phyloP scores from a whole-genome alignment of 352 stramenopile species.

The Phytophthora macrochlamydospora region DNA sequence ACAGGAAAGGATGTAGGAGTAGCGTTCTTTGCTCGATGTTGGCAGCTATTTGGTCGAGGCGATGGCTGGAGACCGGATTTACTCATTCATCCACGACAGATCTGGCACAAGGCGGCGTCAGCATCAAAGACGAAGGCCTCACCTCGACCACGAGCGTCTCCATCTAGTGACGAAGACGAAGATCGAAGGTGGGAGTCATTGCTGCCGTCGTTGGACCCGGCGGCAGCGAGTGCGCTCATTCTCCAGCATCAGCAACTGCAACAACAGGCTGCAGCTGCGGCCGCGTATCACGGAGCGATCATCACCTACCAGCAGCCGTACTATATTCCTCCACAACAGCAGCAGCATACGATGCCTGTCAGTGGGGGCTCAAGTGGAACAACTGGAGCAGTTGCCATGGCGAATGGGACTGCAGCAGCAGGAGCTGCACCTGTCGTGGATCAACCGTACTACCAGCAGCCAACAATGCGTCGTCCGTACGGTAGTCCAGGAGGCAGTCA shows the following conservation, averaged over 20 bases:
- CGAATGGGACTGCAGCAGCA: slow-evolving; percentile 16
- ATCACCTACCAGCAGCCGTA: slow-evolving; percentile 41
- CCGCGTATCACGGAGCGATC: slow-evolving; percentile 32
- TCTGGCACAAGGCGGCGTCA: slow-evolving; percentile 56
- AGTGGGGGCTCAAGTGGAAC: not conserved
- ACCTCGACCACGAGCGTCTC: slow-evolving; percentile 16
- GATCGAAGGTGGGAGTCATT: slow-evolving; percentile 44
- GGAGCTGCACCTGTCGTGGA: slow-evolving; percentile 9
- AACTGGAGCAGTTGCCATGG: slow-evolving; percentile 7
- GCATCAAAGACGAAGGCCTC: slow-evolving; percentile 22
- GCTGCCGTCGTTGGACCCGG: slow-evolving; percentile 32
- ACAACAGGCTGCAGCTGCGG: slow-evolving; percentile 31
- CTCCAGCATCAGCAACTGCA: slow-evolving; percentile 44
- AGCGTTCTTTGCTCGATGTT: slow-evolving; percentile 63
- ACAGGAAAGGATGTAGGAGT: slow-evolving; percentile 35
- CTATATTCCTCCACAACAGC: slow-evolving; percentile 24
- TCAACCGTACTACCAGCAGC: slow-evolving; percentile 15
- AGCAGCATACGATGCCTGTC: slow-evolving; percentile 16
- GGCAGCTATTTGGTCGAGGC: slow-evolving; percentile 68
- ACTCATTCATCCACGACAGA: slow-evolving; percentile 77
- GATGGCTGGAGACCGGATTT: slow-evolving; percentile 83
- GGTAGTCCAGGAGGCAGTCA: slow-evolving; percentile 21
- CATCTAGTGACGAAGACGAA: slow-evolving; percentile 34
- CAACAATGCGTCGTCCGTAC: slow-evolving; percentile 20
- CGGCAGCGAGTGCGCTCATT: slow-evolving; percentile 31